Evolutionary conservation across 2,329 filamentous ascomycete genomes (phyloP).

Genomic region (Sporothrix pallida): DNA sequence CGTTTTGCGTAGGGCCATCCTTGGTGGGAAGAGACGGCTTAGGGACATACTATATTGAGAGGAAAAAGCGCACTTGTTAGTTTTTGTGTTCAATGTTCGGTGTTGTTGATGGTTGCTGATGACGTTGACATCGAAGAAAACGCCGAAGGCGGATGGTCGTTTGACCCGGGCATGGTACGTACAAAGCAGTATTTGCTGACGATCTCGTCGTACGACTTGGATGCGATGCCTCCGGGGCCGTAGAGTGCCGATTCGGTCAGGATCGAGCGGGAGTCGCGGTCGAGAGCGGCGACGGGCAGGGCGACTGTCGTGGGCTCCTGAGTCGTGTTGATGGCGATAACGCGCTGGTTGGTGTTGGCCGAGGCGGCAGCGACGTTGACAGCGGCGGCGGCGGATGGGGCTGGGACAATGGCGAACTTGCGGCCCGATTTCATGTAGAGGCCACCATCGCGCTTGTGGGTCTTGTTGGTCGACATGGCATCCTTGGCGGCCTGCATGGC

Average conservation of each 20-base stretch:
- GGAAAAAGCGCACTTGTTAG: slow-evolving; percentile 31
- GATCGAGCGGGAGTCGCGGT: slow-evolving; percentile 29
- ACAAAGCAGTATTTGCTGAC: slow-evolving; percentile 99
- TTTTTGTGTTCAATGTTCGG: slow-evolving; percentile 22
- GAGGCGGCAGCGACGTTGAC: slow-evolving; percentile 18
- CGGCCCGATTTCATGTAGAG: slow-evolving; percentile 62
- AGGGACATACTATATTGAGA: slow-evolving; percentile 62
- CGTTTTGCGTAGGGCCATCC: slow-evolving; percentile 54
- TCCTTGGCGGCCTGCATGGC: slow-evolving; percentile 78
- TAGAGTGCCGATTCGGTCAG: slow-evolving; percentile 38
- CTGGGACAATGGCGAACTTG: slow-evolving; percentile 42
- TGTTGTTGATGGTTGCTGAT: slow-evolving; percentile 48
- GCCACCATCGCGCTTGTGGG: slow-evolving; percentile 60
- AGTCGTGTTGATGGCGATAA: slow-evolving; percentile 36
- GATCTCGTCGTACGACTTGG: slow-evolving; percentile 92
- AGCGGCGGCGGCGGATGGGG: slow-evolving; percentile 31
- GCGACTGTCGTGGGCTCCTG: slow-evolving; percentile 33
- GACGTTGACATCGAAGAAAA: slow-evolving; percentile 33
- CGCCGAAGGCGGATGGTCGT: slow-evolving; percentile 31
- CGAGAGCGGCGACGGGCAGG: slow-evolving; percentile 12
- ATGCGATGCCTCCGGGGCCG: slow-evolving; percentile 67
- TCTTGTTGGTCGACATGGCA: slow-evolving; percentile 51
- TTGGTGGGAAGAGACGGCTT: slow-evolving; percentile 60
- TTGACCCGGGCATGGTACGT: slow-evolving; percentile 64
- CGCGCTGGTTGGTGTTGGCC: slow-evolving; percentile 23